phyloP scores from a whole-genome alignment of 2,329 filamentous ascomycete genomes.

The Xylariomycetidae sp. region DNA sequence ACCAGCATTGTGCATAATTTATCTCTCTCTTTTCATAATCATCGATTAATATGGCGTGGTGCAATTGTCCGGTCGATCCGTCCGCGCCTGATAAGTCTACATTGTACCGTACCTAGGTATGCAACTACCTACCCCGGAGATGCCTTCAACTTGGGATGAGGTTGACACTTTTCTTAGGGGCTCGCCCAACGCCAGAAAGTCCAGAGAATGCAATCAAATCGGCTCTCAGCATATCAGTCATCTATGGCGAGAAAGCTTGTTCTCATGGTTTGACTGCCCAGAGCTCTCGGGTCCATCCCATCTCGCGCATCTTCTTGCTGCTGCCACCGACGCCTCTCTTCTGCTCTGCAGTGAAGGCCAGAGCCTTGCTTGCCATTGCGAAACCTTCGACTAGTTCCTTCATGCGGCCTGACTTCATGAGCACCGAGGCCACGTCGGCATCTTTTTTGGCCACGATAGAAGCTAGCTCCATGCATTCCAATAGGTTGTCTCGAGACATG shows the following conservation, averaged over 20 bases:
- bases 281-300: slow-evolving; percentile 59
- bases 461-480: slow-evolving; percentile 84
- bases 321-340: slow-evolving; percentile 46
- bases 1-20: too few species aligned
- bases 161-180: too few species aligned
- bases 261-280: slow-evolving; percentile 50
- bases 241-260: neutral
- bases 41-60: too few species aligned
- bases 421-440: slow-evolving; percentile 60
- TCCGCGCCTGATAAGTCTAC: too few species aligned
- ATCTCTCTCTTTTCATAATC: too few species aligned
- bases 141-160: too few species aligned
- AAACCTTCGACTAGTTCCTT: slow-evolving; percentile 72
- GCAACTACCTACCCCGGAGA: too few species aligned
- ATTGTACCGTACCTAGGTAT: too few species aligned
- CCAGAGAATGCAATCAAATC: too few species aligned
- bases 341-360: slow-evolving; percentile 52
- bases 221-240: too few species aligned
- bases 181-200: too few species aligned
- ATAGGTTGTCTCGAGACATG: slow-evolving; percentile 69
- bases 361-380: slow-evolving; percentile 70
- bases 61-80: too few species aligned
- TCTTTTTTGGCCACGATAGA: slow-evolving; percentile 67
- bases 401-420: slow-evolving; percentile 63
- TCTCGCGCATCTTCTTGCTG: slow-evolving; percentile 57